Base-by-base conservation (phyloP, 2,329 filamentous ascomycete genomes). In the Colletotrichum tabaci region DNA sequence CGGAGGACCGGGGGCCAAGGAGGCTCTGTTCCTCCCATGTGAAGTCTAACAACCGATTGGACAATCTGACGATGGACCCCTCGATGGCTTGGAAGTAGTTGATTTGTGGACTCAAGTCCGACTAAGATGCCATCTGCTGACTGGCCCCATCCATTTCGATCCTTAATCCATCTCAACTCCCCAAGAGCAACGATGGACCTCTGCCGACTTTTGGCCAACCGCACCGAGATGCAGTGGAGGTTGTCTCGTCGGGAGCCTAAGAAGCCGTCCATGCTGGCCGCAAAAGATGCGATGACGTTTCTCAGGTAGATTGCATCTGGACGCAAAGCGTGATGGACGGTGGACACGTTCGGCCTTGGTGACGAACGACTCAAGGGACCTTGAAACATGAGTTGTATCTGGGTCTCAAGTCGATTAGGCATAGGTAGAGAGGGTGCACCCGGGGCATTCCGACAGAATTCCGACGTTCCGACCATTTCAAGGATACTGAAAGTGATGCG, bases 151-250 rank as follows among this genome's bases (percentile, higher is more conserved):
- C 65, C 1, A 49, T 40, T 26, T 49, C 42, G 35, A 16, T n/a
- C 47, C 58, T 47, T 49, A 56, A 30, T 61, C 42, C 65, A 49
- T 56, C 40, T 53, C 16, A 49, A 63, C 40, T 56, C 13, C n/a
- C 5, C 15, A 2, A 9, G 7, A 23, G 4, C 5, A 13, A 26
- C 49, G 26, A 49, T 40, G 42, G 35, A 55, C 30, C 15, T 30
- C 7, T 40, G 16, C 26, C 16, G 6, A 56, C 1, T 7, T 5
- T 63, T 38, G 26, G 16, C n/a, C 15, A 9, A 21, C 35, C 16
- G 15, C 5, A 3, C 7, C 10, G 30, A 21, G 21, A 50, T 18
- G 26, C 9, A 30, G 40, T 42, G 61, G 65, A 38, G 2, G 38
- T 18, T 2, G 0, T 0, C 6, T 4, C 13, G 30, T 38, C 58